phyloP scores from a whole-genome alignment of 805 yeast genomes.

The Ogataea philodendri region DNA sequence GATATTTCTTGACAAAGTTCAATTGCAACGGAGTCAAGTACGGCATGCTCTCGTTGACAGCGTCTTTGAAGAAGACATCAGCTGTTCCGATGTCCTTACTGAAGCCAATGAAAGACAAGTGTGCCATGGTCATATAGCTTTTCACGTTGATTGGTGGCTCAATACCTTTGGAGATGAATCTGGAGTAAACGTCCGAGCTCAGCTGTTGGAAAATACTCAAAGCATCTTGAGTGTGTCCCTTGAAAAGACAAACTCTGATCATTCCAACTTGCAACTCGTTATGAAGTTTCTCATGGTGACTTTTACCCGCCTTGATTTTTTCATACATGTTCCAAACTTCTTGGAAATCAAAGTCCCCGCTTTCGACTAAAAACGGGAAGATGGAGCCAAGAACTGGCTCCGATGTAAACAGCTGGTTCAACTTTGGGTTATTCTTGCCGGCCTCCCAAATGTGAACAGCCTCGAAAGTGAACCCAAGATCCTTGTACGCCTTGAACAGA shows the following conservation, averaged over 20 bases:
- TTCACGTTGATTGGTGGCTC: slow-evolving; percentile 40
- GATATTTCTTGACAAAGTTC: slow-evolving; percentile 63
- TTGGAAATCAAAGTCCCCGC: slow-evolving; percentile 57
- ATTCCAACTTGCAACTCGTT: slow-evolving; percentile 63
- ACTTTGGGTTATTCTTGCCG: slow-evolving; percentile 46
- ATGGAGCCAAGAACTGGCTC: slow-evolving; percentile 68
- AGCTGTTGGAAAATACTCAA: slow-evolving; percentile 60
- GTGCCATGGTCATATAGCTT: slow-evolving; percentile 67
- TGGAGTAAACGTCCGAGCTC: slow-evolving; percentile 47
- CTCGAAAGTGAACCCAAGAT: slow-evolving; percentile 58
- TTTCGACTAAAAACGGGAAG: slow-evolving; percentile 62
- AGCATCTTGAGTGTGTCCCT: slow-evolving; percentile 64
- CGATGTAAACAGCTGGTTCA: slow-evolving; percentile 48
- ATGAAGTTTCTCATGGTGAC: slow-evolving; percentile 32
- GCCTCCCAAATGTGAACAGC: slow-evolving; percentile 70
- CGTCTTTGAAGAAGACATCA: slow-evolving; percentile 70
- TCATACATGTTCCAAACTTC: slow-evolving; percentile 60
- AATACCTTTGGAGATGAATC: slow-evolving; percentile 29
- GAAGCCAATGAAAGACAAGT: slow-evolving; percentile 73
- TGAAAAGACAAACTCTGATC: slow-evolving; percentile 68
- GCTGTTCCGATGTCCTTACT: slow-evolving; percentile 73
- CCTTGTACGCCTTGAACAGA: slow-evolving; percentile 56
- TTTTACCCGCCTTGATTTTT: slow-evolving; percentile 34
- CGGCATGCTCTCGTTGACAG: slow-evolving; percentile 67
- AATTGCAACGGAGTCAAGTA: slow-evolving; percentile 70